Evolutionary conservation across 192 early-diverging fungal genomes (phyloP), one percentile per base, ranked within the genome.

Genomic region (Gaertneriomyces semiglobifer): DNA sequence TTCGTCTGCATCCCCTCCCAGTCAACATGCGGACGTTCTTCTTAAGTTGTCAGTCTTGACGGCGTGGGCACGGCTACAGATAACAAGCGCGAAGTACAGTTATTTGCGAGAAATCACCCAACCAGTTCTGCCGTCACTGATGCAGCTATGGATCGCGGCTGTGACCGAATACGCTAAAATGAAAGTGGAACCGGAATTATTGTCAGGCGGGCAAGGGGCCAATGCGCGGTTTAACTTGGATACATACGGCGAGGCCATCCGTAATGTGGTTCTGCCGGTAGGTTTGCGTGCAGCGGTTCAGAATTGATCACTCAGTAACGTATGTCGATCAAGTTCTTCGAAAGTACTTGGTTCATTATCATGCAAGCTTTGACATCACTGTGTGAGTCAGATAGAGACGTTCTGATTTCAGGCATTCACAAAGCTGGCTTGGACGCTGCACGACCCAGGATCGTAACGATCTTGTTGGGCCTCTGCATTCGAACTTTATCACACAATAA

Each of bases 21-120:
- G 81, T 55, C 86, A 86, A n/a, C 88, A 92, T 72, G 92, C 89
- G 5, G 85, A 86, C 1, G 76, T 89, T 10, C 89, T 94, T 85
- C 77, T 94, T 54, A 81, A 84, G 53, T 72, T 93, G 39, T 84
- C 92, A 3, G 83, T 91, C 0, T 67, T 92, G 6, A 86, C 85
- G 43, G 88, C 91, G 11, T 94, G 91, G 91, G 91, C 92, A 6
- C 85, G 87, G 58, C 69, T 94, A 10, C 85, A 89, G 63, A 78
- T 84, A 7, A 83, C 91, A 6, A 85, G 81, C 53, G 73, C 79
- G 10, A 83, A 80, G 51, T 86, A 85, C 48, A 66, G 75, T 11
- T 90, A 88, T 40, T 62, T 91, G 60, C 68, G 67, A 5, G 74
- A 76, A n/a, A 82, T 93, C 6, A 65, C 90, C 5, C 62, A 81